These are phyloP conservation scores for Dalbergia cochinchinensis DNA, from an alignment of 306 rosid species.

Conservation along the genomic window DNA sequence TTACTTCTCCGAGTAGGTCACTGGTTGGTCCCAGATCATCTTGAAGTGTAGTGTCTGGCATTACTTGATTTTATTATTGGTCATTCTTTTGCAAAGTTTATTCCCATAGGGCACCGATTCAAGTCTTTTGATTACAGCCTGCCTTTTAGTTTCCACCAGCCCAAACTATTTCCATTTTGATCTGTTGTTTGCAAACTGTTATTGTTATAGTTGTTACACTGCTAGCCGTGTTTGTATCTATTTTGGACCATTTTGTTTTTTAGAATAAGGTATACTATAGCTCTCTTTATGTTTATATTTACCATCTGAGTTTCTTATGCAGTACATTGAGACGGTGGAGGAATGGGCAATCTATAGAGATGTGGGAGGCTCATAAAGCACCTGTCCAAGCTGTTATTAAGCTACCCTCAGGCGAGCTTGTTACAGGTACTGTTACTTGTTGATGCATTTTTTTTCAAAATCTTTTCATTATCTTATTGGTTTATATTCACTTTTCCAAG, in stretches of 20 bases:
- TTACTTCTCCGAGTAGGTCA: not conserved
- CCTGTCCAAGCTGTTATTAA: constrained; percentile 82
- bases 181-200: not conserved
- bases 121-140: not conserved
- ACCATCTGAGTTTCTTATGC: constrained; percentile 43
- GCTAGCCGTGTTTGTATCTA: not conserved
- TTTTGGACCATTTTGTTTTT: not conserved
- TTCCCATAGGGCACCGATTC: not conserved
- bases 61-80: not conserved
- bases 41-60: not conserved
- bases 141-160: not conserved
- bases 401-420: constrained; percentile 92
- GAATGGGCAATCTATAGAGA: constrained; percentile 71
- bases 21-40: not conserved
- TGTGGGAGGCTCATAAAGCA: constrained; percentile 90
- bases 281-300: not conserved
- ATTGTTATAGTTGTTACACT: not conserved
- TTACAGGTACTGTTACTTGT: constrained; percentile 64
- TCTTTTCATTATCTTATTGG: constrained; percentile 22
- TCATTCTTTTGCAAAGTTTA: not conserved
- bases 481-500: not conserved
- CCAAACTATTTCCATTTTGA: constrained; percentile 5
- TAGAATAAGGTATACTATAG: not conserved
- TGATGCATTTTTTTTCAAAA: constrained; percentile 28
- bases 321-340: constrained; percentile 91